These are phyloP conservation scores for Scolecobasidium constrictum DNA, from an alignment of 2,329 filamentous ascomycete genomes.

Conservation along the genomic window DNA sequence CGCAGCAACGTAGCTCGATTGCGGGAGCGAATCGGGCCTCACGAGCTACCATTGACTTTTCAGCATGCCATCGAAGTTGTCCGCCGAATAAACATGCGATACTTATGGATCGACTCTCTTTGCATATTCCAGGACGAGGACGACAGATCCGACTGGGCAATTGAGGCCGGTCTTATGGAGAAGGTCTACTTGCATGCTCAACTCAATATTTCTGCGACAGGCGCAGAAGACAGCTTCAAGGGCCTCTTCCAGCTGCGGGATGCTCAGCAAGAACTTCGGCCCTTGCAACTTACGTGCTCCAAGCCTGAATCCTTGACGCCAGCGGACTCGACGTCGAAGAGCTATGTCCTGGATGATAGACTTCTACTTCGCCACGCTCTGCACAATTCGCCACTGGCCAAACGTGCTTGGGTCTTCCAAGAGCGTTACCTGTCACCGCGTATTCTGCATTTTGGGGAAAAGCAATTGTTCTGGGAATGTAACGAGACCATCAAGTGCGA, in stretches of 20 bases:
- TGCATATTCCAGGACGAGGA: not conserved
- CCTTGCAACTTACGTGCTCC: not conserved
- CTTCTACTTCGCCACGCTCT: too few relatives aligned
- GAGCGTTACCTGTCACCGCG: slow-evolving; percentile 5
- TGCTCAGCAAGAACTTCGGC: not conserved
- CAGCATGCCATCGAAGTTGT: not conserved
- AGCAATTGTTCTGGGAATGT: slow-evolving; percentile 4
- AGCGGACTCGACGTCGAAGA: slow-evolving; percentile 10
- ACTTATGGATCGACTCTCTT: slow-evolving; percentile 1
- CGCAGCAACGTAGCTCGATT: not conserved
- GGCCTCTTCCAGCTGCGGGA: not conserved
- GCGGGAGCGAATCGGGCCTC: not conserved
- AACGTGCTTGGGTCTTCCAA: slow-evolving; percentile 6
- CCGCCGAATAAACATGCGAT: not conserved
- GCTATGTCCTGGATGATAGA: not conserved
- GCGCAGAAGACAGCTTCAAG: not conserved
- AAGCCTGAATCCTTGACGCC: not conserved
- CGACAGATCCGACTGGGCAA: not conserved
- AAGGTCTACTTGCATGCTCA: not conserved
- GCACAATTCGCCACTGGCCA: not conserved
- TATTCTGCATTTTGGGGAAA: slow-evolving; percentile 3
- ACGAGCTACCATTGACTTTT: not conserved
- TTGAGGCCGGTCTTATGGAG: not conserved
- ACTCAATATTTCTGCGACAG: not conserved
- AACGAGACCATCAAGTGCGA: not conserved